These are phyloP conservation scores for Phytophthora litchii DNA, from an alignment of 352 stramenopile species.

Conservation along the genomic window DNA sequence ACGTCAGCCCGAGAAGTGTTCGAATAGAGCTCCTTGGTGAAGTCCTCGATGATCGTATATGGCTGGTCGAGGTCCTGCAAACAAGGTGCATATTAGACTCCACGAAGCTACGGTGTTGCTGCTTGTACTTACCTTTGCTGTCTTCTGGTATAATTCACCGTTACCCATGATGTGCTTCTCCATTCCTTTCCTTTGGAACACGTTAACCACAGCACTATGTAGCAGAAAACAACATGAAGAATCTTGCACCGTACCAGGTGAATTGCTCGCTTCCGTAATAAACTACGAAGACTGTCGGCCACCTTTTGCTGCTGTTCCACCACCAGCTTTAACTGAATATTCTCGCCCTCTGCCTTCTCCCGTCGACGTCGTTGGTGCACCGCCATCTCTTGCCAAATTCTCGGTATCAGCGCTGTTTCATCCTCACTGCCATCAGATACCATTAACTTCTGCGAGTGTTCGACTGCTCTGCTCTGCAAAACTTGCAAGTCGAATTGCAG, in stretches of 20 bases:
- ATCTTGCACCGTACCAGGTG: constrained; percentile 1
- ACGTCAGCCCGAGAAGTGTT: constrained; percentile 24
- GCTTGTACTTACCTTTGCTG: constrained; percentile 21
- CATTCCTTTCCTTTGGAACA: constrained; percentile 26
- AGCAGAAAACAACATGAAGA: neutral
- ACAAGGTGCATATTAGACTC: neutral
- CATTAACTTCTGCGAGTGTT: neutral
- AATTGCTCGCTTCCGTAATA: constrained; percentile 12
- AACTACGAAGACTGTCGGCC: constrained; percentile 9
- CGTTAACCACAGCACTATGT: neutral
- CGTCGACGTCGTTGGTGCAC: constrained; percentile 31
- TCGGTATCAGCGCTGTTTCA: constrained; percentile 2
- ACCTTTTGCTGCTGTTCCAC: constrained; percentile 33
- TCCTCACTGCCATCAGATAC: neutral
- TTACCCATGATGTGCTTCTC: constrained; percentile 30
- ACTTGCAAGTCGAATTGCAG: constrained; percentile 20
- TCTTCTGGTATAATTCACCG: constrained; percentile 27
- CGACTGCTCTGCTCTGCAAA: constrained; percentile 5
- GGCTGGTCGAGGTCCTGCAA: constrained; percentile 34
- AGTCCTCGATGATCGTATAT: constrained; percentile 40
- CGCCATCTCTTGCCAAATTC: constrained; percentile 24
- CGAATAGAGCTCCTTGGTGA: constrained; percentile 27
- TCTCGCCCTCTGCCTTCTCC: constrained; percentile 41
- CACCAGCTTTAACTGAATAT: constrained; percentile 46
- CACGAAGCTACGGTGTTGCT: neutral